Percentiles rank a stretch among this genome's conserved stretches.
Conservation (phyloP, 2,329 filamentous ascomycete species). For the Colletotrichum musae region DNA sequence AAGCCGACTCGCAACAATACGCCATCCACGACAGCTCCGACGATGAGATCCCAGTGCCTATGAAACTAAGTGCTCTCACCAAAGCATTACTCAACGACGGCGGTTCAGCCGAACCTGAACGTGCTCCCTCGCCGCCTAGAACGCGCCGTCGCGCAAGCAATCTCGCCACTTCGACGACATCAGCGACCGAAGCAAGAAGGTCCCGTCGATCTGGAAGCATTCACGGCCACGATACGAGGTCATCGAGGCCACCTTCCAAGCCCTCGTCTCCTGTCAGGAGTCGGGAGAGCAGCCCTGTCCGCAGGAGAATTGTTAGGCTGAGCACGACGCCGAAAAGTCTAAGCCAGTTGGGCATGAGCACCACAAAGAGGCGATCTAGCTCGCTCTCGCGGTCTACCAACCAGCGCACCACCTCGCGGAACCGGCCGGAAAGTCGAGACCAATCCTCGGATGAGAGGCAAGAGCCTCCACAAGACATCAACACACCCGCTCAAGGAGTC, state of each 20-base stretch:
- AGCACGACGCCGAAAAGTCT: conserved; percentile 65
- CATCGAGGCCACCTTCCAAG: conserved; percentile 54
- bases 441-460: conserved; percentile 57
- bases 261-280: conserved; percentile 60
- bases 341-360: conserved; percentile 54
- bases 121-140: conserved; percentile 60
- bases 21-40: conserved; percentile 89
- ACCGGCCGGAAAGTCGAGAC: conserved; percentile 59
- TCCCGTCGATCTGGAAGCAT: conserved; percentile 64
- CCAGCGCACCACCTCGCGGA: conserved; percentile 50
- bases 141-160: conserved; percentile 66
- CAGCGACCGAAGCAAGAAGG: conserved; percentile 60
- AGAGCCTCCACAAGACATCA: conserved; percentile 58
- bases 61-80: conserved; percentile 94
- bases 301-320: conserved; percentile 71
- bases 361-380: conserved; percentile 64
- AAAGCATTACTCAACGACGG: conserved; percentile 84
- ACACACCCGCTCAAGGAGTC: conserved; percentile 67
- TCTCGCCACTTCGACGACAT: conserved; percentile 60
- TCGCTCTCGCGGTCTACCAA: conserved; percentile 59
- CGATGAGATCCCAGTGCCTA: conserved; percentile 91
- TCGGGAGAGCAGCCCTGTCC: conserved; percentile 66
- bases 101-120: conserved; percentile 62
- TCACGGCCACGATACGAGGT: conserved; percentile 54
- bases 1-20: conserved; percentile 61